phyloP scores from a whole-genome alignment of 805 yeast genomes.

The Ogataea siamensis region DNA sequence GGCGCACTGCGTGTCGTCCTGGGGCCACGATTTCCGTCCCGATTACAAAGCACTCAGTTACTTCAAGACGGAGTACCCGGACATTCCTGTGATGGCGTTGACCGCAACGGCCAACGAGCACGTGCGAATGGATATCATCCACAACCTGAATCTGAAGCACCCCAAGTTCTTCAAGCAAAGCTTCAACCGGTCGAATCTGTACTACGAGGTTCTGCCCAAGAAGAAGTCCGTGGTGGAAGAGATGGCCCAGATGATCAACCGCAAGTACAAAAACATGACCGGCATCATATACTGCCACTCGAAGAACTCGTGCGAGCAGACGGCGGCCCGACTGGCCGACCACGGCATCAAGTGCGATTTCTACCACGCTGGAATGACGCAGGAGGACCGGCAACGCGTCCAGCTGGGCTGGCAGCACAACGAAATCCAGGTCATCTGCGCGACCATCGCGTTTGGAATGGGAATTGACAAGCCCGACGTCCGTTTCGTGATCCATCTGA shows the following conservation, averaged over 20 bases:
- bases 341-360: conserved; percentile 67
- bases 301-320: conserved; percentile 81
- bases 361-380: conserved; percentile 94
- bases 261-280: conserved; percentile 53
- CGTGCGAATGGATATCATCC: conserved; percentile 81
- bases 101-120: conserved; percentile 96
- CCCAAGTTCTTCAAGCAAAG: conserved; percentile 80
- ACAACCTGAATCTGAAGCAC: conserved; percentile 60
- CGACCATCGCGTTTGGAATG: conserved; percentile 99
- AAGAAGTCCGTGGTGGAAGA: conserved; percentile 53
- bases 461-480: conserved; percentile 98
- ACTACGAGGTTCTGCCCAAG: conserved; percentile 74
- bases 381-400: conserved; percentile 67
- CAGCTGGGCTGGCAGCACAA: conserved; percentile 83
- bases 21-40: conserved; percentile 99
- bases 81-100: conserved; percentile 88
- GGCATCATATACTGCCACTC: conserved; percentile 96
- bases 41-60: conserved; percentile 81
- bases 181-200: conserved; percentile 84
- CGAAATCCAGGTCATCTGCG: conserved; percentile 76
- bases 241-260: conserved; percentile 53
- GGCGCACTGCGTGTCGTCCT: conserved; percentile 96
- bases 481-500: conserved; percentile 83
- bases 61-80: conserved; percentile 72
- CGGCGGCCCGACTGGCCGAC: conserved; percentile 56